phyloP scores from a whole-genome alignment of 1,284 basidiomycete genomes.

The Filobasidium uniguttulatum region DNA sequence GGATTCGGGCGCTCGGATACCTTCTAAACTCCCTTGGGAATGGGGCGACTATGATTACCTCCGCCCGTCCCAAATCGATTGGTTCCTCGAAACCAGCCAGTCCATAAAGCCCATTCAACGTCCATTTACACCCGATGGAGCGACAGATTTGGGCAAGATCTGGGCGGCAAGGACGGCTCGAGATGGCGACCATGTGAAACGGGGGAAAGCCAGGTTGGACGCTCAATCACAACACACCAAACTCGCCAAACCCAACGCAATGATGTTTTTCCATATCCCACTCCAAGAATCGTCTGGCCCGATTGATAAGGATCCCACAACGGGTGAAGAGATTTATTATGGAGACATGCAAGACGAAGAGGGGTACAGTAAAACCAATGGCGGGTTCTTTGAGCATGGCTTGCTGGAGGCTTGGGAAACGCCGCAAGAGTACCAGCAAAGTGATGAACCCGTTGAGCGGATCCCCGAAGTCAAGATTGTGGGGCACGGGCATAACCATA shows the following conservation, averaged over 20 bases:
- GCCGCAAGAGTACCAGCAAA: constrained; percentile 37
- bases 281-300: constrained; percentile 45
- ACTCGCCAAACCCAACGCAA: constrained; percentile 74
- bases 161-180: constrained; percentile 37
- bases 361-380: constrained; percentile 56
- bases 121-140: constrained; percentile 62
- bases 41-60: constrained; percentile 59
- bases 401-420: constrained; percentile 54
- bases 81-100: constrained; percentile 67
- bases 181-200: too few species aligned
- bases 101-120: constrained; percentile 57
- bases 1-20: constrained; percentile 66
- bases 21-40: constrained; percentile 40
- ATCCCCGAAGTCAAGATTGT: constrained; percentile 43
- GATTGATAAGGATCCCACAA: constrained; percentile 40
- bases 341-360: constrained; percentile 46
- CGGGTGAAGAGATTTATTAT: constrained; percentile 49
- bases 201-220: constrained; percentile 2
- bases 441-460: constrained; percentile 39
- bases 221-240: constrained; percentile 32
- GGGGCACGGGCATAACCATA: constrained; percentile 74
- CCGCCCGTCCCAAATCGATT: constrained; percentile 58
- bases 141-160: constrained; percentile 50
- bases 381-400: constrained; percentile 67
- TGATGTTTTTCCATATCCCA: constrained; percentile 94